These are phyloP conservation scores for Epichloe elymi DNA, from an alignment of 2,329 filamentous ascomycete genomes.

Conservation along the genomic window DNA sequence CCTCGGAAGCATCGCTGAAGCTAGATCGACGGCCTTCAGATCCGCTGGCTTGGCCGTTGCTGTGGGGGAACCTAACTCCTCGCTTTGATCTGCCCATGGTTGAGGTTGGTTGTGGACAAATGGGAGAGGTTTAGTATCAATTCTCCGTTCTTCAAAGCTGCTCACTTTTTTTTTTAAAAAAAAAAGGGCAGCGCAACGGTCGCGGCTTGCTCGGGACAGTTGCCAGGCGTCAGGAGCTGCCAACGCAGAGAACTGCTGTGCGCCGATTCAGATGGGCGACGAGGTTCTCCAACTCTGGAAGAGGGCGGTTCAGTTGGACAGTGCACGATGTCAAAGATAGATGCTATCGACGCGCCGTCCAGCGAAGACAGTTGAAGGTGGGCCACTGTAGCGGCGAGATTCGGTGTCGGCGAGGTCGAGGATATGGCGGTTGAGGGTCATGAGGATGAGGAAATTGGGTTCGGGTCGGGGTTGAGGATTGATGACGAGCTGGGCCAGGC, in stretches of 20 bases:
- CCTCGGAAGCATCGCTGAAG: constrained; percentile 58
- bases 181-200: neutral
- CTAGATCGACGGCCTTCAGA: constrained; percentile 50
- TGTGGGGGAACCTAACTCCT: constrained; percentile 41
- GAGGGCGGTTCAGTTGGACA: too few species aligned
- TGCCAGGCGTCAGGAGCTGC: neutral
- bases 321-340: neutral
- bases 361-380: neutral
- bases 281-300: too few species aligned
- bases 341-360: neutral
- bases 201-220: neutral
- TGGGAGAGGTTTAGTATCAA: neutral
- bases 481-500: constrained; percentile 1
- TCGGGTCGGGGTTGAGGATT: neutral
- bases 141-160: too few species aligned
- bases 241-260: neutral
- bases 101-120: neutral
- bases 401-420: neutral
- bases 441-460: neutral
- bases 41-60: constrained; percentile 28
- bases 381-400: neutral
- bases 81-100: constrained; percentile 28
- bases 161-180: too few species aligned
- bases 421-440: neutral
- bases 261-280: neutral